Base-by-base conservation (phyloP, 352 stramenopile genomes). In the Pythium periplocum region DNA sequence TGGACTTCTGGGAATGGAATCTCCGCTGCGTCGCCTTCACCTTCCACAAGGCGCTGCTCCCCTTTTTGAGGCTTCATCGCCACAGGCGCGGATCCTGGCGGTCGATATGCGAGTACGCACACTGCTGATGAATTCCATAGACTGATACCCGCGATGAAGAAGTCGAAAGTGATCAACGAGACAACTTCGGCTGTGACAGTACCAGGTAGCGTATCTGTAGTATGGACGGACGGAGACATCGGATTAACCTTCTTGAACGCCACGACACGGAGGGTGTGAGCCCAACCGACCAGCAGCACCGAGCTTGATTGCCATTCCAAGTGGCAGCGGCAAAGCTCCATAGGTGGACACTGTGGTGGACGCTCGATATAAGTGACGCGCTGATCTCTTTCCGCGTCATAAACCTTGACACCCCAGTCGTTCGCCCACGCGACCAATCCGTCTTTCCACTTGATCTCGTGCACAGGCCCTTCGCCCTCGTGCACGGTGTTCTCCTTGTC, bases 361-460 rank as follows among this genome's bases (percentile, higher is more conserved):
- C 81, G 75, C 52, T 93, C 83, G 53, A 93, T 79, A 59, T 87
- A 93, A 58, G 83, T 93, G 44, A 93, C 73, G 36, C 80, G 80
- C 50, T 84, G 73, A 46, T 91, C 83, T 31, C 71, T 74, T 7
- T 85, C 73, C 1, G 79, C 66, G 53, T 93, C 79, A 49, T 93
- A 93, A 2, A 93, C 80, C 53, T 93, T 93, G 17, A 93, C 80
- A 42, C 83, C 83, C 80, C 80, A 93, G 56, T 93, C 83, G 51
- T 93, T 93, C 1, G 80, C 83, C 83, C 83, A 93, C 6, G 83
- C 83, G 2, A 93, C 69, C 6, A 93, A 70, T 3, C 81, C 74
- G 3, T 86, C 67, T 32, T 84, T 83, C 78, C 82, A 93, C n/a
- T 78, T 76, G 59, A 93, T 93, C 6, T 69, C 59, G 47, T 93